Evolutionary conservation across 805 yeast genomes (phyloP).

Genomic region (Blastobotrys americana): DNA sequence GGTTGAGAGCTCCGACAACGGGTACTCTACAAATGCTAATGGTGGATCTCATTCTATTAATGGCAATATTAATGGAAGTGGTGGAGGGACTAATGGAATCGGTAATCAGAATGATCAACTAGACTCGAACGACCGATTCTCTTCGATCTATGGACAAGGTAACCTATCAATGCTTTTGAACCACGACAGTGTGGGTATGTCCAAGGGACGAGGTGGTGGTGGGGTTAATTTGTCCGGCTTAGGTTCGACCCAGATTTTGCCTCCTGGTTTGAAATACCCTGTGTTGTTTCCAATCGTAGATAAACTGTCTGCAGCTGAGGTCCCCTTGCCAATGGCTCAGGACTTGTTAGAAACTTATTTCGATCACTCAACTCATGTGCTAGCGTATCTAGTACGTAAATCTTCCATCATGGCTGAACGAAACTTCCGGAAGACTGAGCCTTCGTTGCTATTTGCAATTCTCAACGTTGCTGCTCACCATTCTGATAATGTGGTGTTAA

Average conservation of each 20-base stretch:
- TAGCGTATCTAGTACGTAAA: slow-evolving; percentile 23
- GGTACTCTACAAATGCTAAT: too few species aligned
- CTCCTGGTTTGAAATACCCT: slow-evolving; percentile 9
- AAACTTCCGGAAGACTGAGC: slow-evolving; percentile 17
- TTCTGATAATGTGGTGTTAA: slow-evolving; percentile 26
- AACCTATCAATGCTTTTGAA: not conserved
- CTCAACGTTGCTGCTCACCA: slow-evolving; percentile 28
- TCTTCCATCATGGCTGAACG: slow-evolving; percentile 19
- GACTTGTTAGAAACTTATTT: slow-evolving; percentile 28
- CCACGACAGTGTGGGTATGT: too few species aligned
- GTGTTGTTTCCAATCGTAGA: slow-evolving; percentile 10
- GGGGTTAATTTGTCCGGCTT: too few species aligned
- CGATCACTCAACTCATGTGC: slow-evolving; percentile 25
- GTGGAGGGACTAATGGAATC: too few species aligned
- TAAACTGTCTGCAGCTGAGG: slow-evolving; percentile 10
- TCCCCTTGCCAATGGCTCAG: slow-evolving; percentile 22
- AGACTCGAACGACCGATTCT: too few species aligned
- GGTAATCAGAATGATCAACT: too few species aligned
- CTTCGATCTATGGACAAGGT: too few species aligned
- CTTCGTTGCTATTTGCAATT: slow-evolving; percentile 24
- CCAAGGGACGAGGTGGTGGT: too few species aligned
- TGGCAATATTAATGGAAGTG: too few species aligned
- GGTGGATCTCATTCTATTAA: too few species aligned
- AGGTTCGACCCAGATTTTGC: too few species aligned
- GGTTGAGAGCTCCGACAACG: too few species aligned